Conservation (phyloP, 768 basidiomycete species). For the Crepidotus variabilis region DNA sequence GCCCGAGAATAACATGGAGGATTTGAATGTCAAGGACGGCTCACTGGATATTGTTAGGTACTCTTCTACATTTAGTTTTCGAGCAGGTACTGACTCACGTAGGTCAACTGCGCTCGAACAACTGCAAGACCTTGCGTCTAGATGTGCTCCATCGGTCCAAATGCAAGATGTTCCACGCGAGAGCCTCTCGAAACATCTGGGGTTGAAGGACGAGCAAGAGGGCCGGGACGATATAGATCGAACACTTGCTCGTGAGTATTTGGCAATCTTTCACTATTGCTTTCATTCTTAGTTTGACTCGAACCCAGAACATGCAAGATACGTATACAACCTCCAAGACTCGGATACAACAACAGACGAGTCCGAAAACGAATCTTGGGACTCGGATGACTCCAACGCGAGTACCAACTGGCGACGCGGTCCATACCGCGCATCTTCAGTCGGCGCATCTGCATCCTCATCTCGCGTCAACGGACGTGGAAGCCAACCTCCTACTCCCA, state of each 20-base stretch:
- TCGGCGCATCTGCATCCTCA: no score
- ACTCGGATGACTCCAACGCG: constrained; percentile 37
- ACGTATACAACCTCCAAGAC: constrained; percentile 58
- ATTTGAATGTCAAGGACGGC: constrained; percentile 78
- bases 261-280: no score
- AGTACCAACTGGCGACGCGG: constrained; percentile 17
- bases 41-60: constrained; percentile 79
- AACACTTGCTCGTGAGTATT: constrained; percentile 62
- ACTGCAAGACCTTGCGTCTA: constrained; percentile 34
- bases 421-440: no score
- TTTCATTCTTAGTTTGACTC: no score
- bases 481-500: no score
- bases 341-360: constrained; percentile 39
- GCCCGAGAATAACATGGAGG: constrained; percentile 89
- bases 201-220: constrained; percentile 48
- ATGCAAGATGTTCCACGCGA: constrained; percentile 82
- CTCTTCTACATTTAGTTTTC: constrained; percentile 17
- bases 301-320: constrained; percentile 65
- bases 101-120: constrained; percentile 38
- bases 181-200: constrained; percentile 60
- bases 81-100: no score
- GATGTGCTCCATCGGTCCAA: constrained; percentile 72
- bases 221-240: constrained; percentile 62
- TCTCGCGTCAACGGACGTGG: no score
- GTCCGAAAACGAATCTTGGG: constrained; percentile 38